These are phyloP conservation scores for Colletotrichum tanaceti DNA, from an alignment of 2,329 filamentous ascomycete species.

Conservation along the genomic window DNA sequence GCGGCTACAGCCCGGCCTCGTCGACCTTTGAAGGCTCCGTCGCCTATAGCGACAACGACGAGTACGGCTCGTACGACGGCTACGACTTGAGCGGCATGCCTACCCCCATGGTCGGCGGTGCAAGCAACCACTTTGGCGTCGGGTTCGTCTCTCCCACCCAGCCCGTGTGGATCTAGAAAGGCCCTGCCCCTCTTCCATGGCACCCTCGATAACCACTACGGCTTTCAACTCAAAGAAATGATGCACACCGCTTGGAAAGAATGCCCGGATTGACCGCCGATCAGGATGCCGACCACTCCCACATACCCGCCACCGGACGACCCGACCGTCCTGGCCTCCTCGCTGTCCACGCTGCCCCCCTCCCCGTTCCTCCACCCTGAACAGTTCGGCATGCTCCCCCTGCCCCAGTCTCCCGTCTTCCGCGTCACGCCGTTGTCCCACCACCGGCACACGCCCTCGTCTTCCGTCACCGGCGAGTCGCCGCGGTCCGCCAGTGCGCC, in stretches of 20 bases:
- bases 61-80: conserved; percentile 54
- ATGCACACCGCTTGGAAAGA: conserved; percentile 50
- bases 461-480: conserved; percentile 42
- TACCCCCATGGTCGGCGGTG: conserved; percentile 59
- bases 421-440: conserved; percentile 48
- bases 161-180: conserved; percentile 68
- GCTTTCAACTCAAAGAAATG: conserved; percentile 46
- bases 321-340: conserved; percentile 51
- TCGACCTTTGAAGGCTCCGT: conserved; percentile 73
- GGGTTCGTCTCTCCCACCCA: conserved; percentile 74
- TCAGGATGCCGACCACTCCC: conserved; percentile 63
- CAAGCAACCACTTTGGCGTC: conserved; percentile 59
- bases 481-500: conserved; percentile 46
- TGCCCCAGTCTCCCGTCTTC: conserved; percentile 59
- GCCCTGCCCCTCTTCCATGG: conserved; percentile 48
- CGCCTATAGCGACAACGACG: conserved; percentile 72
- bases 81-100: conserved; percentile 60
- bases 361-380: conserved; percentile 60
- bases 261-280: conserved; percentile 65
- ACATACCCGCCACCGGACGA: conserved; percentile 59
- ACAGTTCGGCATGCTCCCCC: conserved; percentile 57
- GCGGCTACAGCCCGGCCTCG: conserved; percentile 70
- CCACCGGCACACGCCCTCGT: conserved; percentile 51
- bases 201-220: conserved; percentile 51
- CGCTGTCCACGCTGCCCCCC: conserved; percentile 54